phyloP scores from a whole-genome alignment of 495 filamentous ascomycete species.

The Recurvomyces mirabilis region DNA sequence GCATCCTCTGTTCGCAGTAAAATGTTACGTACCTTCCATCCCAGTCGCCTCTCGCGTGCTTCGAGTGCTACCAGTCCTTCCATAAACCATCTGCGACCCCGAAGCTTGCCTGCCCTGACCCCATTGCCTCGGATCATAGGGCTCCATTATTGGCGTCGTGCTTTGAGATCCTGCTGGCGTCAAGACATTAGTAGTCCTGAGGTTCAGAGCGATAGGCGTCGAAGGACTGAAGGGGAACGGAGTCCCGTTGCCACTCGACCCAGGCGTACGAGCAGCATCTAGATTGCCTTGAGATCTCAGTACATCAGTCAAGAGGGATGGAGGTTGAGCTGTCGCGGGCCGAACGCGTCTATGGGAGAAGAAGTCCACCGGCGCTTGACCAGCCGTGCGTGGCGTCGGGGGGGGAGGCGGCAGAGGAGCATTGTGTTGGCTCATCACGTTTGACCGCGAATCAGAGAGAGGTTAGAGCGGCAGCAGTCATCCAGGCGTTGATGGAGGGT shows the following conservation, averaged over 20 bases:
- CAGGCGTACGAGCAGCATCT: background rate
- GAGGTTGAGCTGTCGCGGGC: constrained; percentile 3
- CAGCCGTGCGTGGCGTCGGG: constrained; percentile 5
- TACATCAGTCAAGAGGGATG: background rate
- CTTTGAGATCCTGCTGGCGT: constrained; percentile 4
- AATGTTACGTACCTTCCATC: constrained; percentile 34
- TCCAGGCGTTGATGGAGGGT: too few species aligned
- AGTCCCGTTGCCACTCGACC: background rate
- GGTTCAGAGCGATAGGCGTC: constrained; percentile 11
- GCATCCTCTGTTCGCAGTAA: too few species aligned
- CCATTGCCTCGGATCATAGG: constrained; percentile 36
- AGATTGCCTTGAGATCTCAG: constrained; percentile 1
- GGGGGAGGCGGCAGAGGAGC: constrained; percentile 2
- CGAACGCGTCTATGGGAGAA: constrained; percentile 5
- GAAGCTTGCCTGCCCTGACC: constrained; percentile 22
- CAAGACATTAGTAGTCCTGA: constrained; percentile 6
- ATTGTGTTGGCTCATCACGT: constrained; percentile 10
- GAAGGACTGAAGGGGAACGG: constrained; percentile 8
- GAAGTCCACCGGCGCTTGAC: background rate
- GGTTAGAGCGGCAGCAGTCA: too few species aligned
- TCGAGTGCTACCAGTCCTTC: constrained; percentile 9
- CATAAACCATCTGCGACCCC: constrained; percentile 24
- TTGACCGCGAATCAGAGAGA: too few species aligned
- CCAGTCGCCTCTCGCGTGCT: constrained; percentile 25
- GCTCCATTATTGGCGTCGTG: constrained; percentile 15